These are phyloP conservation scores for Vitis hybrid DNA, from an alignment of 177 flowering plant species.

Conservation along the genomic window DNA sequence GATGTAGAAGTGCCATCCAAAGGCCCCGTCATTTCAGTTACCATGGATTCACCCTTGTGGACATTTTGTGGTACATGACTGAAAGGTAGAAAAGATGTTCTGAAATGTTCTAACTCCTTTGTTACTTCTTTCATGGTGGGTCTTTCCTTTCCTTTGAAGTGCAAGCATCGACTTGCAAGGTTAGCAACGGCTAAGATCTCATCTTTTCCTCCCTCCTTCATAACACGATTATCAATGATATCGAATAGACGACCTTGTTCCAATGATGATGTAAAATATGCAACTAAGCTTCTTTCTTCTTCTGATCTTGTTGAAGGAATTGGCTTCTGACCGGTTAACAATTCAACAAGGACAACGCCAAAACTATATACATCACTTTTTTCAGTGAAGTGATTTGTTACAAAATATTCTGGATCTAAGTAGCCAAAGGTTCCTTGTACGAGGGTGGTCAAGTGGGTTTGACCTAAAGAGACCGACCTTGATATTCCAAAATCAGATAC, in stretches of 20 bases:
- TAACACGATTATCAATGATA: not conserved
- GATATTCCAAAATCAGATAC: conserved; percentile 8
- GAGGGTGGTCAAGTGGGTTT: conserved; percentile 6
- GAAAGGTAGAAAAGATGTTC: no score
- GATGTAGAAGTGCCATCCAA: no score
- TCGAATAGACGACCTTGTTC: not conserved
- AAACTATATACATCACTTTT: no score
- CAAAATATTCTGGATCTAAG: conserved; percentile 3
- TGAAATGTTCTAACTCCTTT: no score
- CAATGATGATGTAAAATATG: not conserved
- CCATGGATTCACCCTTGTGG: no score
- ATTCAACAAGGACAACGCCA: no score
- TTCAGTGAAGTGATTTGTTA: no score
- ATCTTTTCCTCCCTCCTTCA: not conserved
- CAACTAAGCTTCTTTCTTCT: not conserved
- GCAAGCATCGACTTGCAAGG: conserved; percentile 9
- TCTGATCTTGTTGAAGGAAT: no score
- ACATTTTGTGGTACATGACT: no score
- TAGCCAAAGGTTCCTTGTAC: conserved; percentile 8
- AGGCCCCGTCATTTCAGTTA: no score
- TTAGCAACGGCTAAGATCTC: conserved; percentile 1
- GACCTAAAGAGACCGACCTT: not conserved
- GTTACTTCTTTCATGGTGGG: no score
- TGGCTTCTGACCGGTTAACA: no score
- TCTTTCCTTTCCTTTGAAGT: not conserved